phyloP scores from a whole-genome alignment of 176 grass and related monocot species.

The Aechmea fasciata region DNA sequence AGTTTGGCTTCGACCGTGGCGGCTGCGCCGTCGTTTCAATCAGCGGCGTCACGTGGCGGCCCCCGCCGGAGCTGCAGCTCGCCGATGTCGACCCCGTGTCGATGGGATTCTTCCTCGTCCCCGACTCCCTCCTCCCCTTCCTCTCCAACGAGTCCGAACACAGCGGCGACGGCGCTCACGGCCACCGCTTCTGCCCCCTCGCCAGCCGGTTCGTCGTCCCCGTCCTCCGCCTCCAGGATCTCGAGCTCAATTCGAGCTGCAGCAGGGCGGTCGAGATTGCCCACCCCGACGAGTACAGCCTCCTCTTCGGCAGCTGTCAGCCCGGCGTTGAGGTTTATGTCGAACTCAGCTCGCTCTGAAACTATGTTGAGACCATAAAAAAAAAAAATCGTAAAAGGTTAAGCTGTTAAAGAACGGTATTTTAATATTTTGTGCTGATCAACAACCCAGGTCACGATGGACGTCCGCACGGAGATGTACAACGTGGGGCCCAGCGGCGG shows the following conservation, averaged over 20 bases:
- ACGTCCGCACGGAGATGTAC: slow-evolving; percentile 64
- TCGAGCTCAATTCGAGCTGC: slow-evolving; percentile 22
- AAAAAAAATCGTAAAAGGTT: too few relatives aligned
- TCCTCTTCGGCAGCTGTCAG: slow-evolving; percentile 54
- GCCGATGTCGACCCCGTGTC: slow-evolving; percentile 15
- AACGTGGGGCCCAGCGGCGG: slow-evolving; percentile 22
- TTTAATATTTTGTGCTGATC: too few relatives aligned
- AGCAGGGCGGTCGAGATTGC: slow-evolving; percentile 15
- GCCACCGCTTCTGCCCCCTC: slow-evolving; percentile 38
- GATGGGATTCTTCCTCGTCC: slow-evolving; percentile 70
- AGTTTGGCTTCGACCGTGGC: slow-evolving; percentile 42
- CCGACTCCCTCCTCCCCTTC: slow-evolving; percentile 28
- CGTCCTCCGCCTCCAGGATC: slow-evolving; percentile 32
- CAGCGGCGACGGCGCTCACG: slow-evolving; percentile 17
- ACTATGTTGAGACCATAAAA: too few relatives aligned
- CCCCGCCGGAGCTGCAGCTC: slow-evolving; percentile 7
- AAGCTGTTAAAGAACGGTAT: too few relatives aligned
- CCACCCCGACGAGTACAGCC: slow-evolving; percentile 46
- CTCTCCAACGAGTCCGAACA: slow-evolving; percentile 56
- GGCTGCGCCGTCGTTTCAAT: slow-evolving; percentile 29
- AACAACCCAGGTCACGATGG: slow-evolving; percentile 20
- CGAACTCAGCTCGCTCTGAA: too few relatives aligned
- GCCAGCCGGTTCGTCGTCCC: slow-evolving; percentile 35
- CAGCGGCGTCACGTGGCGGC: slow-evolving; percentile 29
- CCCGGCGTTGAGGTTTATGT: slow-evolving; percentile 23